Evolutionary conservation across 2,329 filamentous ascomycete genomes (phyloP).

Genomic region (Sphaceloma murrayae): DNA sequence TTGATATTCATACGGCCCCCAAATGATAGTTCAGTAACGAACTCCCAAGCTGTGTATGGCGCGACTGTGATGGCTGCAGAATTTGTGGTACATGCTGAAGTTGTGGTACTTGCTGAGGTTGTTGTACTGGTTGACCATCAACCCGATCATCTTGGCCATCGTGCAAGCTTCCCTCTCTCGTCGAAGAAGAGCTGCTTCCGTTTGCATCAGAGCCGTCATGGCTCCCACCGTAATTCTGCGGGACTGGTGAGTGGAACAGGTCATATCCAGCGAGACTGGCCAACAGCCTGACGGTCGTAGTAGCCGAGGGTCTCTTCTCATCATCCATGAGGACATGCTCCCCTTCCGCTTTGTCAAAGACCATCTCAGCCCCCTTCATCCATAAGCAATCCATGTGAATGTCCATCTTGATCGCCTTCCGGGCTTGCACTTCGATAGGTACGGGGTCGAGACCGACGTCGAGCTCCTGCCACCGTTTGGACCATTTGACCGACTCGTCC

Average conservation of each 20-base stretch:
- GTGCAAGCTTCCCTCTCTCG: constrained; percentile 3
- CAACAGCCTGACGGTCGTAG: constrained; percentile 13
- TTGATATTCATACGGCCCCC: neutral
- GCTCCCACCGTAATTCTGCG: constrained; percentile 15
- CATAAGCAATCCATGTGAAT: constrained; percentile 14
- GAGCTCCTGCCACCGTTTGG: constrained; percentile 6
- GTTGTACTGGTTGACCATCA: neutral
- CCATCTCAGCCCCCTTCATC: constrained; percentile 13
- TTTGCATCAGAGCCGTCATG: neutral
- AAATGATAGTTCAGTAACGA: neutral
- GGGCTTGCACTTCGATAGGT: constrained; percentile 7
- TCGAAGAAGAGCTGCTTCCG: constrained; percentile 1
- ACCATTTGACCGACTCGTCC: constrained; percentile 8
- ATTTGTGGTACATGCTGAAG: too few relatives aligned
- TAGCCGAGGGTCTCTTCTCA: constrained; percentile 7
- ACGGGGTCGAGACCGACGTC: constrained; percentile 10
- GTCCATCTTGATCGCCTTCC: constrained; percentile 13
- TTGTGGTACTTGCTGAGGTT: too few relatives aligned
- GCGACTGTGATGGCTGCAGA: neutral
- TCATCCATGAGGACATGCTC: constrained; percentile 12
- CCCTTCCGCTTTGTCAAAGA: constrained; percentile 11
- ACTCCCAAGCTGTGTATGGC: neutral
- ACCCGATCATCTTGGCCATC: neutral
- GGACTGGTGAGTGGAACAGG: constrained; percentile 15
- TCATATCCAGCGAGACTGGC: constrained; percentile 16